A percentile compares a stretch with the other conserved stretches of the same genome.
phyloP scores from a whole-genome alignment of 768 basidiomycete genomes.

The Galerina sulciceps region DNA sequence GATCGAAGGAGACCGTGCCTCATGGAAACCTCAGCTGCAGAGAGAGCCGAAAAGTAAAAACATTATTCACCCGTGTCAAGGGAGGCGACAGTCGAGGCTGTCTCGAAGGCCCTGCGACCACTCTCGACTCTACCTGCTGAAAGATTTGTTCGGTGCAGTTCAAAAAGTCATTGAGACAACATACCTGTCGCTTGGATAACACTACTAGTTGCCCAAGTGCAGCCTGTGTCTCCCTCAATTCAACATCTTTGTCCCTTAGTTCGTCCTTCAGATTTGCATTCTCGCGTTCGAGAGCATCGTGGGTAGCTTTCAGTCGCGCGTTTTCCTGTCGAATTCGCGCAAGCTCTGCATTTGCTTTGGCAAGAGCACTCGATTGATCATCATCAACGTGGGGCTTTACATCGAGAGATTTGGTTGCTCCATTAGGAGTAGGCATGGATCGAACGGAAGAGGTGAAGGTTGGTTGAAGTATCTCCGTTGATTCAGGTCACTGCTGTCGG shows the following conservation, averaged over 20 bases:
- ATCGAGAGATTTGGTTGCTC: too few relatives aligned
- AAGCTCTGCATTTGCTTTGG: too few relatives aligned
- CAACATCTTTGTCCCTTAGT: neutral
- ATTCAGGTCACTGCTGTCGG: too few relatives aligned
- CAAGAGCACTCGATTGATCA: too few relatives aligned
- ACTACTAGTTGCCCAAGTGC: neutral
- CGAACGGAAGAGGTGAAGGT: too few relatives aligned
- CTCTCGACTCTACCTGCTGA: neutral
- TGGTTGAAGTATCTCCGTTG: too few relatives aligned
- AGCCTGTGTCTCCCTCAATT: neutral
- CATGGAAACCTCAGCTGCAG: neutral
- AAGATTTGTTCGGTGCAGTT: neutral
- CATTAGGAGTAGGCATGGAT: too few relatives aligned
- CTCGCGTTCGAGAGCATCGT: neutral
- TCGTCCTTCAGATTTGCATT: neutral
- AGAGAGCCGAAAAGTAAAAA: neutral
- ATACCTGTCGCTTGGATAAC: neutral
- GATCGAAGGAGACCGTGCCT: slow-evolving; percentile 13
- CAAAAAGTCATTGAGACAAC: neutral
- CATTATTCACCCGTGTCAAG: slow-evolving; percentile 5
- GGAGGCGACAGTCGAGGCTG: neutral
- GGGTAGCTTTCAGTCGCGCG: too few relatives aligned
- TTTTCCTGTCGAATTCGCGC: too few relatives aligned
- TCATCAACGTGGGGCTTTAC: too few relatives aligned
- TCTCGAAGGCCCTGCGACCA: neutral